Evolutionary conservation across 2,329 filamentous ascomycete genomes (phyloP).

Genomic region (Didymella glomerata): DNA sequence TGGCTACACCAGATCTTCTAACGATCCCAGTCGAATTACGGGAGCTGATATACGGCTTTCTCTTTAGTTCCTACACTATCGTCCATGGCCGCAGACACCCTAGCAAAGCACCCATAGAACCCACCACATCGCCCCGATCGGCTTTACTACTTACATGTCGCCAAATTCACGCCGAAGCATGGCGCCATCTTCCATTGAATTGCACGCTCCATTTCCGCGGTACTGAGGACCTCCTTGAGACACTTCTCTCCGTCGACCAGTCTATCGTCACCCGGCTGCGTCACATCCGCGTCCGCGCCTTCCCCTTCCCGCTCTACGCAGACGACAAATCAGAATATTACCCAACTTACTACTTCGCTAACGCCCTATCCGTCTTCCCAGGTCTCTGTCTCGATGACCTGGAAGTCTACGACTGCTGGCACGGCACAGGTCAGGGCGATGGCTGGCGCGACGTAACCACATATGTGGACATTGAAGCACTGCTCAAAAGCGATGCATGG

Average conservation of each 20-base stretch:
- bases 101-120: slow-evolving; percentile 4
- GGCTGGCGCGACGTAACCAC: slow-evolving; percentile 48
- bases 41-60: slow-evolving; percentile 46
- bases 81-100: slow-evolving; percentile 39
- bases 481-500: slow-evolving; percentile 47
- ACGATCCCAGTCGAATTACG: slow-evolving; percentile 45
- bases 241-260: slow-evolving; percentile 43
- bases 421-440: slow-evolving; percentile 46
- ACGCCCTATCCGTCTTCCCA: slow-evolving; percentile 44
- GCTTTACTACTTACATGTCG: slow-evolving; percentile 45
- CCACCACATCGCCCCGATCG: slow-evolving; percentile 33
- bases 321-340: slow-evolving; percentile 40
- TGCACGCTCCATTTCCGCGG: slow-evolving; percentile 45
- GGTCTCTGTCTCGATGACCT: slow-evolving; percentile 45
- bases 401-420: slow-evolving; percentile 47
- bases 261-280: slow-evolving; percentile 44
- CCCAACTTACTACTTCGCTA: slow-evolving; percentile 43
- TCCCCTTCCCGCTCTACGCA: slow-evolving; percentile 46
- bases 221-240: slow-evolving; percentile 46
- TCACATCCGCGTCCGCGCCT: slow-evolving; percentile 43
- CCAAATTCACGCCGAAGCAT: slow-evolving; percentile 43
- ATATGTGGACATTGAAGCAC: slow-evolving; percentile 46
- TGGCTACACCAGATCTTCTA: slow-evolving; percentile 37
- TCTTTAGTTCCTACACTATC: slow-evolving; percentile 44
- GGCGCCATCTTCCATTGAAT: slow-evolving; percentile 45